These are phyloP conservation scores for Trypanosoma melophagium DNA, from an alignment of 208 protist species.

Conservation along the genomic window DNA sequence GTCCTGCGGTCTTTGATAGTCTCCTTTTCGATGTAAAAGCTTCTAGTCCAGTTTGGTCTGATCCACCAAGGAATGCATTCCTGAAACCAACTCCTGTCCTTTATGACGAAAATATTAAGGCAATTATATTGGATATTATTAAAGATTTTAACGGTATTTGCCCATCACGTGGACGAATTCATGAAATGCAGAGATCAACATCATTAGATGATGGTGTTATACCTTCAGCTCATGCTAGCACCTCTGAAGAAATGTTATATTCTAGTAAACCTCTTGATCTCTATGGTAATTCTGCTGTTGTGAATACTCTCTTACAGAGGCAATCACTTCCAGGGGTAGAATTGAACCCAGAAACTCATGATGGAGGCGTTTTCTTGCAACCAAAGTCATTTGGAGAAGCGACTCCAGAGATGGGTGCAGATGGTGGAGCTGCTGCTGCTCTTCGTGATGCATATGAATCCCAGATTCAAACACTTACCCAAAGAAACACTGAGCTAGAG, in stretches of 20 bases:
- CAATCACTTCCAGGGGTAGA: no score
- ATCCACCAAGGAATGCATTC: conserved; percentile 57
- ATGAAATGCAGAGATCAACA: background rate
- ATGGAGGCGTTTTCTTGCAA: no score
- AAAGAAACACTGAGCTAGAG: conserved; percentile 20
- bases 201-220: no score
- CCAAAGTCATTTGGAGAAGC: no score
- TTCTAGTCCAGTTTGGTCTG: conserved; percentile 53
- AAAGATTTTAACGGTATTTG: conserved; percentile 30
- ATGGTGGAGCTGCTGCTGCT: background rate
- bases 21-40: conserved; percentile 73
- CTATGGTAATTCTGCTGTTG: no score
- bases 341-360: no score
- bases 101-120: conserved; percentile 56
- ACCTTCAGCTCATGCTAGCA: no score
- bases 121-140: conserved; percentile 21
- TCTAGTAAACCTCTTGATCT: no score
- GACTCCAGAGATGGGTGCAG: background rate
- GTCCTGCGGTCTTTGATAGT: conserved; percentile 54
- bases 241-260: no score
- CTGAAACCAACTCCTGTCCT: conserved; percentile 35
- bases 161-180: background rate
- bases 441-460: conserved; percentile 21
- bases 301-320: no score
- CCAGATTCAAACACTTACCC: conserved; percentile 5